A percentile compares a stretch with the other conserved stretches of the same genome.
Evolutionary conservation across 192 early-diverging fungal genomes (phyloP).

Genomic region (Thamnidium elegans): DNA sequence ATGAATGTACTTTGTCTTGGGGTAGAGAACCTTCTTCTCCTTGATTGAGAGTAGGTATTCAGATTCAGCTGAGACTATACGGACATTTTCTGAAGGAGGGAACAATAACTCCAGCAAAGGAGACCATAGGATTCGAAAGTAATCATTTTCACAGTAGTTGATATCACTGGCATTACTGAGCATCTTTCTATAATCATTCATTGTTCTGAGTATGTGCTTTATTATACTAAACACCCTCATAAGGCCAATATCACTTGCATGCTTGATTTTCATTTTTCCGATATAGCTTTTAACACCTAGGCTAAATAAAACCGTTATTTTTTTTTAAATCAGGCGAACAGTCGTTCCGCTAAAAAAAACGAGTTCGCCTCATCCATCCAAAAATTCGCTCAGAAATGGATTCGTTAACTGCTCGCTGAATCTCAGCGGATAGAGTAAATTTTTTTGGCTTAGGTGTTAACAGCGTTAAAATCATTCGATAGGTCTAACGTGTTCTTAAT

Average conservation of each 20-base stretch:
- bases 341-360: too few species aligned
- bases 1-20: conserved; percentile 19
- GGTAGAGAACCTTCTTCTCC: conserved; percentile 16
- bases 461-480: conserved; percentile 19
- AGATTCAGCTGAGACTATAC: conserved; percentile 17
- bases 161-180: conserved; percentile 10
- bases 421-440: too few species aligned
- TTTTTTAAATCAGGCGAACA: too few species aligned
- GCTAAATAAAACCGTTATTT: too few species aligned
- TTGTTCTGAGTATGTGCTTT: conserved; percentile 19
- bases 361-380: too few species aligned
- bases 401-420: too few species aligned
- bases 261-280: conserved; percentile 18
- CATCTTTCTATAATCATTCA: conserved; percentile 15
- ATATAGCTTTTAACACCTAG: conserved; percentile 14
- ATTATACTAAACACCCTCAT: conserved; percentile 13
- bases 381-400: too few species aligned
- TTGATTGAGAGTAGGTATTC: conserved; percentile 14
- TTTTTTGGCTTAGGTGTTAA: too few species aligned
- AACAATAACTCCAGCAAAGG: conserved; percentile 18
- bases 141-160: conserved; percentile 14
- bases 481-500: conserved; percentile 13
- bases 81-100: conserved; percentile 18
- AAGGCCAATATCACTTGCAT: conserved; percentile 18
- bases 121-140: conserved; percentile 18